These are phyloP conservation scores for Solanum hybrid DNA, from an alignment of 305 asterid genomes.

Conservation along the genomic window DNA sequence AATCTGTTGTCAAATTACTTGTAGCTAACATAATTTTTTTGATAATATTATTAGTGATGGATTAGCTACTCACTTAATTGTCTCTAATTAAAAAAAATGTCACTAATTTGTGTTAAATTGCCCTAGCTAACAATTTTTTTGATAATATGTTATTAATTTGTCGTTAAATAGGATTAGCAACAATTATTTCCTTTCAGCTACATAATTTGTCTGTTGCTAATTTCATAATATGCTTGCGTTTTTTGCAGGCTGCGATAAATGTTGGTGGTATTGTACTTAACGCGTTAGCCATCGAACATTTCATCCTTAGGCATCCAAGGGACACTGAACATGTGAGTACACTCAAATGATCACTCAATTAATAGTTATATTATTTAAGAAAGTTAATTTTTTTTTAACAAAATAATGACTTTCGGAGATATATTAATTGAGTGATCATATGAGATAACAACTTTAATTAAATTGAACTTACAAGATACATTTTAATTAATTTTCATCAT, in stretches of 20 bases:
- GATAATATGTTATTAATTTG: not conserved
- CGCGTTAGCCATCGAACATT: constrained; percentile 71
- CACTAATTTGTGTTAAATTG: not conserved
- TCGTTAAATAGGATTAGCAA: not conserved
- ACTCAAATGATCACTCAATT: not conserved
- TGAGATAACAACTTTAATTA: not conserved
- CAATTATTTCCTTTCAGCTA: rapidly evolving
- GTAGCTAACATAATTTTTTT: not conserved
- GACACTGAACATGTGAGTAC: constrained; percentile 51
- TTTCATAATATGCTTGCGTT: not conserved
- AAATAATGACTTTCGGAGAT: not conserved
- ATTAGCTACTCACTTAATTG: not conserved
- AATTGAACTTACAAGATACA: not conserved
- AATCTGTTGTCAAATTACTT: not conserved
- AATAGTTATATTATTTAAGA: not conserved
- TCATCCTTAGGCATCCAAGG: constrained; percentile 78
- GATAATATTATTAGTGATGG: not conserved
- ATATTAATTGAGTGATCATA: not conserved
- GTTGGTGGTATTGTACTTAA: constrained; percentile 68
- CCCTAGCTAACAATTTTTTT: not conserved
- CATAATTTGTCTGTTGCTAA: not conserved
- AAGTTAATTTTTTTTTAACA: not conserved
- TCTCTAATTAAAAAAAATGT: not conserved
- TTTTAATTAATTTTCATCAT: not conserved
- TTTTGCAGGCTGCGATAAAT: constrained; percentile 48